Evolutionary conservation across 495 filamentous ascomycete genomes (phyloP).

Genomic region (Glarea lozoyensis): DNA sequence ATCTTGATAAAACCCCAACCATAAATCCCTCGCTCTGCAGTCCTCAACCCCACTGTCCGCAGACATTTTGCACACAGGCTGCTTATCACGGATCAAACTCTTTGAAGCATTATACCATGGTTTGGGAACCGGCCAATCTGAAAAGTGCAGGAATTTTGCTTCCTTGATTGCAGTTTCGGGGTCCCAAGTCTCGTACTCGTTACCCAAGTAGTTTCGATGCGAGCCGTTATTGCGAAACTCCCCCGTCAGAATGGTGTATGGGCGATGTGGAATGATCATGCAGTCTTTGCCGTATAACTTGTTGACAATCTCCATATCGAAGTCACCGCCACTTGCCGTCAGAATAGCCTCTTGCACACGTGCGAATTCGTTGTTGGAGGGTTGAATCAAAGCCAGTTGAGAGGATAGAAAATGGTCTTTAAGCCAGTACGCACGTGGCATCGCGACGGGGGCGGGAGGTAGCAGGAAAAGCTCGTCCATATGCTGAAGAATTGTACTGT

Average conservation of each 20-base stretch:
- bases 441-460: conserved; percentile 48
- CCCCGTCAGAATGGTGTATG: conserved; percentile 58
- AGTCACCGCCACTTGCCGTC: conserved; percentile 31
- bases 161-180: conserved; percentile 51
- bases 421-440: conserved; percentile 67
- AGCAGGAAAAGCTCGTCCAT: conserved; percentile 72
- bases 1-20: neutral
- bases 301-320: conserved; percentile 72
- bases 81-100: too few relatives aligned
- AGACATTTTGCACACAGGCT: neutral
- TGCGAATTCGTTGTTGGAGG: conserved; percentile 44
- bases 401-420: conserved; percentile 50
- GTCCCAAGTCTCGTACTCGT: conserved; percentile 57
- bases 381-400: conserved; percentile 56
- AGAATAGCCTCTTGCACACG: conserved; percentile 42
- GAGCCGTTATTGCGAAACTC: conserved; percentile 57
- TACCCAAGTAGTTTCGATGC: conserved; percentile 60
- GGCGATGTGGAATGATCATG: conserved; percentile 65
- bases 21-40: neutral
- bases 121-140: conserved; percentile 73
- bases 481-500: conserved; percentile 50
- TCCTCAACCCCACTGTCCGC: neutral
- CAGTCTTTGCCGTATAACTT: conserved; percentile 54
- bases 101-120: too few relatives aligned
- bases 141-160: conserved; percentile 73